phyloP scores from a whole-genome alignment of 306 rosid species.

The Prunus padus region DNA sequence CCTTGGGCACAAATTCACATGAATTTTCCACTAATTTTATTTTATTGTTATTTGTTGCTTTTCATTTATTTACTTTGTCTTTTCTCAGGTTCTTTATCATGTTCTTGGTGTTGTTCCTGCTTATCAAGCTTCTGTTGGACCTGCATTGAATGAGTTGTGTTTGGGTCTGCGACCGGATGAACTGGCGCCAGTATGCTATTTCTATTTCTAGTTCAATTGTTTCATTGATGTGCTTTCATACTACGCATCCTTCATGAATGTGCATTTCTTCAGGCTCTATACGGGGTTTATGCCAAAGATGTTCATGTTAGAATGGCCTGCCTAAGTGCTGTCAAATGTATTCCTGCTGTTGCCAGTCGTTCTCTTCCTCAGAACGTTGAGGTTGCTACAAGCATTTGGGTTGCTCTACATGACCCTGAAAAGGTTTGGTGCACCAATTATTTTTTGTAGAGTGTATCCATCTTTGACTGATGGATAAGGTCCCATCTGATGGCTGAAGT shows the following conservation, averaged over 20 bases:
- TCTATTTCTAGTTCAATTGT: conserved; percentile 23
- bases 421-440: conserved; percentile 54
- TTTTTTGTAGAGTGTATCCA: background rate
- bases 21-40: background rate
- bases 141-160: conserved; percentile 91
- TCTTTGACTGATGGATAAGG: background rate
- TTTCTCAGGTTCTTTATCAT: conserved; percentile 81
- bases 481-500: background rate
- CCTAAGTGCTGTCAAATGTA: conserved; percentile 83
- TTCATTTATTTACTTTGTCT: conserved; percentile 22
- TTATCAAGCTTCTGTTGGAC: conserved; percentile 75
- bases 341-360: conserved; percentile 78
- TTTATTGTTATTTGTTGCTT: conserved; percentile 12
- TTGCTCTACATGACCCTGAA: conserved; percentile 89
- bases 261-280: conserved; percentile 67
- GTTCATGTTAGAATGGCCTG: conserved; percentile 94
- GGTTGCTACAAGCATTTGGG: conserved; percentile 91
- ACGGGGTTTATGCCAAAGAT: conserved; percentile 91
- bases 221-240: conserved; percentile 10
- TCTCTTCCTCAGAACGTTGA: conserved; percentile 67
- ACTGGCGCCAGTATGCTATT: conserved; percentile 70
- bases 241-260: conserved; percentile 20
- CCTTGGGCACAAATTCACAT: background rate
- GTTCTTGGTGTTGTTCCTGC: conserved; percentile 83
- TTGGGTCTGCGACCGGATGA: conserved; percentile 84